Base-by-base conservation (phyloP, 2,329 filamentous ascomycete genomes). In the Colletotrichum liriopes region DNA sequence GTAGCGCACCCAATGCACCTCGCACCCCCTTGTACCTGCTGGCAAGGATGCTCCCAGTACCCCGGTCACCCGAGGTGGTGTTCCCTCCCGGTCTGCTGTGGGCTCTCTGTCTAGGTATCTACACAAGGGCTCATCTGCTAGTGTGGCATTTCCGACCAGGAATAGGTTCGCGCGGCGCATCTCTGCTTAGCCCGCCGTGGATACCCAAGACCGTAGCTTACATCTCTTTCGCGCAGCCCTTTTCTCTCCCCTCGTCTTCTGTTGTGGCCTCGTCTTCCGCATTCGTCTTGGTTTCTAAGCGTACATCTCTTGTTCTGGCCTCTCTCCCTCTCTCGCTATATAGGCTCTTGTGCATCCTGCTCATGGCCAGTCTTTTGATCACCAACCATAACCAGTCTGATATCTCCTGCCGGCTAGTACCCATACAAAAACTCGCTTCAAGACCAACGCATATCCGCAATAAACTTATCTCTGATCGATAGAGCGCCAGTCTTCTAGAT, bases 31-130 rank as follows among this genome's bases (percentile, higher is more conserved):
- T 72, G 59, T 39, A 68, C 35, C 23, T 45, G n/a, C 45, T 60
- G 65, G 66, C 70, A 72, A 69, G 70, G 70, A 70, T 72, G 45
- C 54, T 41, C 47, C 59, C 47, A 26, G 65, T 64, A 70, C 66
- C 70, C 70, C 60, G 45, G 70, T 61, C 70, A 69, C 60, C 65
- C 70, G 54, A 52, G 54, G 14, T 60, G 59, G 35, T 54, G 60
- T 64, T 70, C 43, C 59, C 49, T 54, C 61, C 49, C 29, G 12
- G 49, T 52, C 52, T 55, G 32, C 39, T 43, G 52, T 65, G 47
- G 65, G 54, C 32, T 55, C 51, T 54, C 65, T 47, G 47, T 64
- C 20, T 32, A 35, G 49, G 49, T 54, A 69, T 60, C 59, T 69
- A 39, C 52, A 49, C 55, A 60, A 45, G 64, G 45, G 45, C 45